Base-by-base conservation (phyloP, 305 asterid genomes). In the Solanum aculeatissimum region DNA sequence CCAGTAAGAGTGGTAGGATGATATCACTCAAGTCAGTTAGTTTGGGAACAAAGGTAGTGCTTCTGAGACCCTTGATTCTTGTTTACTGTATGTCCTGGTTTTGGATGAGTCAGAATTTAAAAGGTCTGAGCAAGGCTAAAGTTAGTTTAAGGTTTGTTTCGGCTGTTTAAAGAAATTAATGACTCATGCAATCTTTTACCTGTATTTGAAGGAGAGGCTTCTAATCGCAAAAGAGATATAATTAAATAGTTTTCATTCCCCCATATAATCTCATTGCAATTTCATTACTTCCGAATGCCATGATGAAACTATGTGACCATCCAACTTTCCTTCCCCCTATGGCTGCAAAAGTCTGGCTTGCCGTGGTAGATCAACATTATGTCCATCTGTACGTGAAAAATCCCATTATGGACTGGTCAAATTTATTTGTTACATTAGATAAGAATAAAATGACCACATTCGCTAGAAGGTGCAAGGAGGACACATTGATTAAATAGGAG, bases 21-120 rank as follows among this genome's bases (percentile, higher is more conserved):
- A 85, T 40, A 79, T 88, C 96, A 66, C 88, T 94, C 86, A 93
- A 87, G 92, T 95, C 95, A 69, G 87, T 89, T 77, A 87, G 94
- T 78, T 91, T 88, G 84, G 90, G 95, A 68, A 89, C 87, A 8
- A 91, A 93, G 97, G 98, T 94, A 85, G 80, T 84, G 58, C 60
- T n/a, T 27, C 23, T 23, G 57, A 78, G 66, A 57, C 12, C 32
- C 80, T 82, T 60, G 65, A 51, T 66, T 69, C 85, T 57, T 62
- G 53, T 55, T 74, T 54, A 43, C 82, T 81, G 40, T 62, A 62
- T 55, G 19, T 51, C 75, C 32, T 53, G 11, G 38, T 60, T 84
- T 45, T 79, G 18, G 2, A 49, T 29, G 82, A 77, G 45, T 27
- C 63, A 29, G 63, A 77, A 77, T 51, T 51, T 51, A 51, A 5